Conservation (phyloP, 129 eudicot genomes). For the Helianthus tuberosus region DNA sequence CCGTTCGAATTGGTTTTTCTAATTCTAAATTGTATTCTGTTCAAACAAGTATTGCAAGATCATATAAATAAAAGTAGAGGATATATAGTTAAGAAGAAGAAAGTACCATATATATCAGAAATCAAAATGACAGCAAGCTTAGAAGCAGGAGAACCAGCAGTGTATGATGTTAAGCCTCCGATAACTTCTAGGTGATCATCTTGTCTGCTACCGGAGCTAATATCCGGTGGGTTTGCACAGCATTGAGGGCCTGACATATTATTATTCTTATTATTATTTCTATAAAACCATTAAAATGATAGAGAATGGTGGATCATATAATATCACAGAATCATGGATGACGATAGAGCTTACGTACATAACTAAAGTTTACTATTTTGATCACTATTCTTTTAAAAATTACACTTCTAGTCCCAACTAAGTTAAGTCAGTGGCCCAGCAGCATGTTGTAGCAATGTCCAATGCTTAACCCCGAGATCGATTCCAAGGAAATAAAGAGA, state of each 20-base stretch:
- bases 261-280: background rate
- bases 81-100: background rate
- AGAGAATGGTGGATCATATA: background rate
- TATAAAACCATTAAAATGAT: no score
- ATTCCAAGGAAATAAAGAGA: no score
- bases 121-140: conserved; percentile 50
- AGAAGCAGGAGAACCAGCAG: conserved; percentile 50
- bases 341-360: background rate
- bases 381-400: no score
- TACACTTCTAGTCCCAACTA: no score
- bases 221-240: conserved; percentile 49
- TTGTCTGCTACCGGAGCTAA: conserved; percentile 28
- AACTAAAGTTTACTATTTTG: no score
- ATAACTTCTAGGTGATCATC: conserved; percentile 44
- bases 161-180: conserved; percentile 54
- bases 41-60: background rate
- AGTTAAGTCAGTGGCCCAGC: no score
- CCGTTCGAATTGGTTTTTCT: no score
- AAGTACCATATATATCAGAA: conserved; percentile 55
- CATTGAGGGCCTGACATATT: conserved; percentile 53
- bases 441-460: no score
- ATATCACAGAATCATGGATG: background rate
- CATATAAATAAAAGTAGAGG: no score
- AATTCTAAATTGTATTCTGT: background rate
- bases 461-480: no score